Evolutionary conservation across 2,329 filamentous ascomycete genomes (phyloP).

Genomic region (Cryphonectria nitschkei): DNA sequence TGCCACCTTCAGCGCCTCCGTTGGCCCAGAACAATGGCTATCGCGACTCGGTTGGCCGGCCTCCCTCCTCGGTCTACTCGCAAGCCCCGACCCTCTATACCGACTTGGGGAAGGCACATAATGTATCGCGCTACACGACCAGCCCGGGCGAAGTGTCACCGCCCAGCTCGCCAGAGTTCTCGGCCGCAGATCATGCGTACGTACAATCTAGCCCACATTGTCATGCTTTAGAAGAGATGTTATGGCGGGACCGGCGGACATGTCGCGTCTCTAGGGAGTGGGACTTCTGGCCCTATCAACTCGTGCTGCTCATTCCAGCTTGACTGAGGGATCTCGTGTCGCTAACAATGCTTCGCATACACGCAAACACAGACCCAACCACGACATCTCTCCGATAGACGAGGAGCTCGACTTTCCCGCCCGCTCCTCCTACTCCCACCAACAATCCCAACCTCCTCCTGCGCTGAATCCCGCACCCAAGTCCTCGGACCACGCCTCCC

Average conservation of each 20-base stretch:
- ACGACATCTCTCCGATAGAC: constrained; percentile 59
- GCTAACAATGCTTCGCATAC: constrained; percentile 29
- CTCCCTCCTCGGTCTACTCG: constrained; percentile 66
- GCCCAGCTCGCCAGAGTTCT: constrained; percentile 59
- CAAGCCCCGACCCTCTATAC: constrained; percentile 51
- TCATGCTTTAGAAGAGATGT: neutral
- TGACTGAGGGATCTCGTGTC: neutral
- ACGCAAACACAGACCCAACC: constrained; percentile 15
- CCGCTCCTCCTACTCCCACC: neutral
- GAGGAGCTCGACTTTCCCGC: constrained; percentile 37
- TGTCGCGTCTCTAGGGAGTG: neutral
- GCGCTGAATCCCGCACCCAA: constrained; percentile 16
- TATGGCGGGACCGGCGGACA: neutral
- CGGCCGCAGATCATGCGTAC: constrained; percentile 45
- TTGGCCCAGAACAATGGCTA: constrained; percentile 4
- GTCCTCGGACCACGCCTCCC: constrained; percentile 20
- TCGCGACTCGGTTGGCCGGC: constrained; percentile 39
- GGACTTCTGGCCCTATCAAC: neutral
- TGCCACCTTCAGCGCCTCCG: constrained; percentile 12
- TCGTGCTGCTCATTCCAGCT: neutral
- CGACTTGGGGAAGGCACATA: constrained; percentile 37
- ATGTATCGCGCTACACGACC: constrained; percentile 26
- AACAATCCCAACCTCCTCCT: constrained; percentile 37
- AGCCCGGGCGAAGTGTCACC: constrained; percentile 52
- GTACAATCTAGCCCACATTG: constrained; percentile 33